phyloP scores from a whole-genome alignment of 306 rosid species.

The Canavalia ensiformis region DNA sequence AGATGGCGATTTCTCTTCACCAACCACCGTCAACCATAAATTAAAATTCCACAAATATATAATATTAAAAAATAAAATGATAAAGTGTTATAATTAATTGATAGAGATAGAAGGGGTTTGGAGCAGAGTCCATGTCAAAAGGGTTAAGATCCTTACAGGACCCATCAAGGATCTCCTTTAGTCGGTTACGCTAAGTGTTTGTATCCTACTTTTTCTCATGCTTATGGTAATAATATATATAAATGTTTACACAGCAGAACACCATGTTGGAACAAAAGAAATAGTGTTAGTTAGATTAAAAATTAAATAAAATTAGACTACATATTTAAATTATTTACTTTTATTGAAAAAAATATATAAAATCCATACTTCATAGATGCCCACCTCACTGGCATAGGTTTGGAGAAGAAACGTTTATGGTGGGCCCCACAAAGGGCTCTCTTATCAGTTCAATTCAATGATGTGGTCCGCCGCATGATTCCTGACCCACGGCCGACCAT shows the following conservation, averaged over 20 bases:
- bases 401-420: conserved; percentile 22
- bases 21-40: conserved; percentile 48
- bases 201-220: not conserved
- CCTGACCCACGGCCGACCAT: conserved; percentile 70
- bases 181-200: conserved; percentile 62
- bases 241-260: too few species aligned
- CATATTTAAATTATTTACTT: too few species aligned
- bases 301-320: too few species aligned
- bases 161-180: conserved; percentile 67
- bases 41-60: not conserved
- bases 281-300: too few species aligned
- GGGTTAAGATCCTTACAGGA: conserved; percentile 63
- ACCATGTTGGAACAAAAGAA: too few species aligned
- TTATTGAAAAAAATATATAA: too few species aligned
- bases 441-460: conserved; percentile 33
- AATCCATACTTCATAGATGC: too few species aligned
- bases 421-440: conserved; percentile 52
- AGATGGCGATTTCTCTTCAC: conserved; percentile 49
- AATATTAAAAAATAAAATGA: conserved; percentile 27
- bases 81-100: conserved; percentile 22
- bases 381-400: too few species aligned
- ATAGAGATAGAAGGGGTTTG: conserved; percentile 48
- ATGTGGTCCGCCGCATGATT: conserved; percentile 76
- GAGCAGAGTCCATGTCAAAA: conserved; percentile 67
- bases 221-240: not conserved